Evolutionary conservation across 495 filamentous ascomycete species (phyloP), one percentile per base, ranked within the genome.

Genomic region (Aspergillus sparsus): DNA sequence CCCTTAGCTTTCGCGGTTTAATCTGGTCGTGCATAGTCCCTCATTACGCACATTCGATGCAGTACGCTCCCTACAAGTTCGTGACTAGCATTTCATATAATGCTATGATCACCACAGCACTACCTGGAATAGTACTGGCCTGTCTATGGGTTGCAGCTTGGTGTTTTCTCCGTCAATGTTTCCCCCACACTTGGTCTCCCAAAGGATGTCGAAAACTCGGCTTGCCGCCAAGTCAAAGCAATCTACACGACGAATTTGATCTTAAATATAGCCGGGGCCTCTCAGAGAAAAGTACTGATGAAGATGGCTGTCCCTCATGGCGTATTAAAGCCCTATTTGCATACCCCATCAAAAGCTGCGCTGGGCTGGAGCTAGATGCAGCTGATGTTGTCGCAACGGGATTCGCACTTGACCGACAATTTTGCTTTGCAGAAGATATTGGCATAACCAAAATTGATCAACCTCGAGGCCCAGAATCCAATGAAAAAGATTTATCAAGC

Each of bases 261-360:
- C 53, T 62, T 0, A 69, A 70, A 59, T 76, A 77, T 63, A 70
- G 47, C 61, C 34, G 68, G 0, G 70, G 67, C 7, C 47, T 68
- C 5, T 61, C 71, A 6, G 36, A 55, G 9, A 50, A 51, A 9
- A 49, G 65, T 5, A 53, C 59, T 9, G 56, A 67, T 9, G 57
- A 62, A 10, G 10, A 50, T 2, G 68, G 66, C 6, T 51, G 46
- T 2, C 70, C 74, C 5, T 57, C 69, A 54, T 88, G 82, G 82
- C 80, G 69, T 18, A 78, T 97, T 63, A 91, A 92, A 71, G 89
- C 89, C 49, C 81, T 97, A 41, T 92, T 88, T 77, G 87, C 91
- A 42, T 96, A 93, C 70, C 93, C 93, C 0, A 76, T 97, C 64
- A 97, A 97, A 76, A 91, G 88, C 58, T 97, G 93, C 69, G 78